Conservation (phyloP, 257 asterid species). For the Fraxinus pennsylvanica region DNA sequence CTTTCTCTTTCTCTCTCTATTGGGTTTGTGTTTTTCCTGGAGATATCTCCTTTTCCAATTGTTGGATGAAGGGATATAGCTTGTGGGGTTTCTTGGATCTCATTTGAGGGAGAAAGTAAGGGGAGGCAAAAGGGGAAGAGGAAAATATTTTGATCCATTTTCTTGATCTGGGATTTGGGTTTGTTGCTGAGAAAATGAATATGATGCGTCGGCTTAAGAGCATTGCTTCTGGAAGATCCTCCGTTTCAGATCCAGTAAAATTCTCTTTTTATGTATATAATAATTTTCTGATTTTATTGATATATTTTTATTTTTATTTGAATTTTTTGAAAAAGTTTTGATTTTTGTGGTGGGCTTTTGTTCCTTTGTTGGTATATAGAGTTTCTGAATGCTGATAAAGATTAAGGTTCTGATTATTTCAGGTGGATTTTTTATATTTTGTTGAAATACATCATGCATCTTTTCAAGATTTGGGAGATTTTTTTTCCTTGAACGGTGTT, state of each 20-base stretch:
- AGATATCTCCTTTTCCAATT: neutral
- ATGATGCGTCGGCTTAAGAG: slow-evolving; percentile 97
- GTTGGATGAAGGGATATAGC: slow-evolving; percentile 23
- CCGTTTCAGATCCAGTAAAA: slow-evolving; percentile 93
- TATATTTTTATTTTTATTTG: slow-evolving; percentile 5
- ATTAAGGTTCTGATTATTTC: neutral
- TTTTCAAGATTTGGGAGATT: neutral
- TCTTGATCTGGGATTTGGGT: slow-evolving; percentile 16
- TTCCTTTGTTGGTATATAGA: neutral
- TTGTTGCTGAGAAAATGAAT: slow-evolving; percentile 55
- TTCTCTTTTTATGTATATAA: slow-evolving; percentile 15
- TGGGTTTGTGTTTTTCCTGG: slow-evolving; percentile 23
- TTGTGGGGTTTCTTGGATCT: slow-evolving; percentile 4
- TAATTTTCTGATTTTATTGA: slow-evolving; percentile 4
- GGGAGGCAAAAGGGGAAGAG: slow-evolving; percentile 10
- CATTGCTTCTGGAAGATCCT: slow-evolving; percentile 94
- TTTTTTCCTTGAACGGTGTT: neutral
- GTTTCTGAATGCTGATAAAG: slow-evolving; percentile 17
- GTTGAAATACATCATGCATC: neutral
- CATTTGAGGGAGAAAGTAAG: neutral
- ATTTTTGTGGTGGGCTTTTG: slow-evolving; percentile 10
- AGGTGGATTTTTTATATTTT: neutral
- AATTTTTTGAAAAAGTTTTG: slow-evolving; percentile 17
- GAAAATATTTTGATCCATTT: slow-evolving; percentile 1
- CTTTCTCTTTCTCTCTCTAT: slow-evolving; percentile 10